Evolutionary conservation across 1,284 basidiomycete species (phyloP), one percentile per base, ranked within the genome.

Genomic region (Ustilago shanxiensis): DNA sequence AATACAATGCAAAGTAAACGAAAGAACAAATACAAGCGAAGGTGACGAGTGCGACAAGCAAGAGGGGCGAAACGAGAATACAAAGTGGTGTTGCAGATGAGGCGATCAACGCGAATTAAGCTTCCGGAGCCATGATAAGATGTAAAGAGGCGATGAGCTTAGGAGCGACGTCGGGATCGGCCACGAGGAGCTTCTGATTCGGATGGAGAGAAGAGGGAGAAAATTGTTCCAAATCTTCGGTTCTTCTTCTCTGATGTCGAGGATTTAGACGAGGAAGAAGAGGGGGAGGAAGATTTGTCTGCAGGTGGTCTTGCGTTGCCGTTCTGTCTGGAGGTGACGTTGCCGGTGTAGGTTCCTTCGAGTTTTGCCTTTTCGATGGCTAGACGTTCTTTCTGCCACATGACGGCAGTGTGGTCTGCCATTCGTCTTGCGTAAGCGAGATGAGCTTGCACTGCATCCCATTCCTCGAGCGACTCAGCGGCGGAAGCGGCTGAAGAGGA

Each of bases 341-440:
- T 58, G 28, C 74, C 74, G 7, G 66, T 72, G 54, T 71, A 77
- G 14, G 74, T 77, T 0, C 74, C 74, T 3, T 72, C 63, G 37
- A 72, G 55, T 24, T 77, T 77, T 11, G 74, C 62, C 50, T 72
- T 72, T 60, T 77, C 74, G 60, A 77, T 77, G 24, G 70, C 70
- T 2, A 72, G 60, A 11, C 74, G 56, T 56, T 77, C 70, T 29
- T 53, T 59, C 62, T 77, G 74, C 74, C 74, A 77, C 74, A 77
- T 77, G 39, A 20, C 3, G 0, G 74, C 62, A 2, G 74, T 77
- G 60, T 77, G 70, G 11, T 54, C 39, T 3, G 70, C 66, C 74
- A 77, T 77, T 0, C 58, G 31, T 2, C 57, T 29, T 2, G 74
- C 74, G 50, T 77, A 77, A 4, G 57, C 47, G 2, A 77, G 54